Percentiles rank a stretch among this genome's conserved stretches.
Conservation (phyloP, 2,329 filamentous ascomycete genomes). For the Paraphaeosphaeria minitans region DNA sequence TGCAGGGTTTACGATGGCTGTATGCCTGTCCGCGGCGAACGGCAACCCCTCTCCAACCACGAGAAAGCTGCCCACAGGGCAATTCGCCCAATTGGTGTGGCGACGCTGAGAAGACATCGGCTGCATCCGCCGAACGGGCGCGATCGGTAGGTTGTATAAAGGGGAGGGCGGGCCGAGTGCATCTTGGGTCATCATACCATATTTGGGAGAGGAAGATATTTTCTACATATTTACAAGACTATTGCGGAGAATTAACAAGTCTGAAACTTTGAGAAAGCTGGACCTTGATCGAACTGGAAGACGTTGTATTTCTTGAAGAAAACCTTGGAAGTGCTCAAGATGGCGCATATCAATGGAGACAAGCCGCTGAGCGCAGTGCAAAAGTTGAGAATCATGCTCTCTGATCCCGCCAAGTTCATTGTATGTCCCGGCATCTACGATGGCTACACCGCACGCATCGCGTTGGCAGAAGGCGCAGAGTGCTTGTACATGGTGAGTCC, state of each 20-base stretch:
- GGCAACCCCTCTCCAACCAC: neutral
- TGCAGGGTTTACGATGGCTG: constrained; percentile 23
- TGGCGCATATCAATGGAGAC: constrained; percentile 16
- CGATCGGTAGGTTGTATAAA: neutral
- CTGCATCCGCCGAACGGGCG: neutral
- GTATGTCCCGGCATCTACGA: constrained; percentile 72
- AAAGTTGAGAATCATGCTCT: constrained; percentile 39
- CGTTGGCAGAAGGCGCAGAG: constrained; percentile 66
- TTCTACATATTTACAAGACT: neutral
- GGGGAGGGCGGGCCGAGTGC: neutral
- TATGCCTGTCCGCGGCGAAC: neutral
- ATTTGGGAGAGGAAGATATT: neutral
- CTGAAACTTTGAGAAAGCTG: neutral
- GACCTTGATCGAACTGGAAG: neutral
- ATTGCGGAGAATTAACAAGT: neutral
- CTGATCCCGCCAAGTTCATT: constrained; percentile 47
- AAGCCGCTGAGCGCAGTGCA: constrained; percentile 32
- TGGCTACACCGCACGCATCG: constrained; percentile 68
- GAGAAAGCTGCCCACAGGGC: neutral
- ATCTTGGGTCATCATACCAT: neutral
- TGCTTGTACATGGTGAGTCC: constrained; percentile 68
- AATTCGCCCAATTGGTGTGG: neutral
- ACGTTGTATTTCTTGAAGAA: neutral
- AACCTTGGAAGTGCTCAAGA: constrained; percentile 1
- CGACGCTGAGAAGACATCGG: neutral